Conservation (phyloP, 495 filamentous ascomycete genomes). For the Penicillium paradoxum region DNA sequence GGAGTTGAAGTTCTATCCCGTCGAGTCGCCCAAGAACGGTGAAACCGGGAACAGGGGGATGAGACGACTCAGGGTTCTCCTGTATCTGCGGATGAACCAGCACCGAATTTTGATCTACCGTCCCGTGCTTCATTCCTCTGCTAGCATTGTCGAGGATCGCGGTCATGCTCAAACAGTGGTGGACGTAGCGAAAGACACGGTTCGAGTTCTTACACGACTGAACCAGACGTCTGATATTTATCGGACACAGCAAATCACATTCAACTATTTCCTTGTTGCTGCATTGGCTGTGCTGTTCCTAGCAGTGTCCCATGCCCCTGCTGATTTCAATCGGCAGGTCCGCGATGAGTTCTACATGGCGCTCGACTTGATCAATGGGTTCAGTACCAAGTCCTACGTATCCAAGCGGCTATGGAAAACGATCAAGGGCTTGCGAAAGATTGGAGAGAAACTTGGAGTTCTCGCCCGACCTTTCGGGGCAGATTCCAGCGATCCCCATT, state of each 20-base stretch:
- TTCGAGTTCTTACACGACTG: conserved; percentile 65
- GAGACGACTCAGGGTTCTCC: conserved; percentile 47
- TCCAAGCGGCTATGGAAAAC: conserved; percentile 78
- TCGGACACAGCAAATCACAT: conserved; percentile 70
- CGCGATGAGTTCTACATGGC: conserved; percentile 86
- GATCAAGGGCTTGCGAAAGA: conserved; percentile 71
- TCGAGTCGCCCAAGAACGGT: conserved; percentile 39
- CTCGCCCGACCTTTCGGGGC: conserved; percentile 40
- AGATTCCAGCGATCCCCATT: conserved; percentile 53
- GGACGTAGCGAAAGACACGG: conserved; percentile 74
- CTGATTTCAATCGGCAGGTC: conserved; percentile 66
- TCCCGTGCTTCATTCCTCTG: conserved; percentile 70
- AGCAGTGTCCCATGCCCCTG: conserved; percentile 74
- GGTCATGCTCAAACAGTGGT: conserved; percentile 65
- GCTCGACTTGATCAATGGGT: conserved; percentile 72
- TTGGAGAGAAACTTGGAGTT: conserved; percentile 76
- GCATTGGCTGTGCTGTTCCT: conserved; percentile 79
- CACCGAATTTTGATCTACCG: conserved; percentile 79
- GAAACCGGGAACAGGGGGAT: conserved; percentile 43
- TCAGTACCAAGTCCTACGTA: conserved; percentile 73
- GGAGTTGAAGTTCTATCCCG: conserved; percentile 54
- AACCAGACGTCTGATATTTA: conserved; percentile 81
- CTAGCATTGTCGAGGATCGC: conserved; percentile 68
- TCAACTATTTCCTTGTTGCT: conserved; percentile 82
- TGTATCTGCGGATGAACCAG: conserved; percentile 72